These are phyloP conservation scores for Acanthamoeba castellanii DNA, from an alignment of 208 protist species.

Conservation along the genomic window DNA sequence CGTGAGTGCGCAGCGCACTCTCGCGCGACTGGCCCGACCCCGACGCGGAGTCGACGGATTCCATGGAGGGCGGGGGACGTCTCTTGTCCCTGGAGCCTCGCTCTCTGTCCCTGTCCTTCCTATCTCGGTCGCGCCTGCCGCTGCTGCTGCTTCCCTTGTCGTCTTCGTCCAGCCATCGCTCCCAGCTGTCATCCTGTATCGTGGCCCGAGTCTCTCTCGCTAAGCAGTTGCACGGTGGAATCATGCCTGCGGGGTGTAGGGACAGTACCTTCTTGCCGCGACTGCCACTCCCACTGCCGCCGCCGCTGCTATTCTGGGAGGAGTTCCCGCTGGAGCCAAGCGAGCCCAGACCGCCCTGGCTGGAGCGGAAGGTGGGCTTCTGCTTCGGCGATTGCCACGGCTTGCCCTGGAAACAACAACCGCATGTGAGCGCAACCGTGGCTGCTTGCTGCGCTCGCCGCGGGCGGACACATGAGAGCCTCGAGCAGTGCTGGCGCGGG, in stretches of 20 bases:
- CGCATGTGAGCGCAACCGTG: background rate
- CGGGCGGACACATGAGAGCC: too few species aligned
- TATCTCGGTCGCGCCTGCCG: background rate
- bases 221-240: too few species aligned
- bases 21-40: background rate
- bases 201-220: too few species aligned
- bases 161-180: slow-evolving; percentile 53
- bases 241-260: background rate
- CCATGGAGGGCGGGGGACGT: background rate
- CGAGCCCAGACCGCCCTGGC: background rate
- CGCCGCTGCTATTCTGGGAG: background rate
- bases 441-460: too few species aligned
- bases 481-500: background rate
- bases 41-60: background rate
- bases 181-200: slow-evolving; percentile 46
- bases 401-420: background rate
- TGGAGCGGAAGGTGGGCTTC: slow-evolving; percentile 28
- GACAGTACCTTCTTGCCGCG: background rate
- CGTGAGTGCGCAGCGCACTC: slow-evolving; percentile 36
- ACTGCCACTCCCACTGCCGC: background rate
- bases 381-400: slow-evolving; percentile 41
- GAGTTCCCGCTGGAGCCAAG: background rate
- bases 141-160: slow-evolving; percentile 7
- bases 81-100: background rate
- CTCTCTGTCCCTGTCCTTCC: background rate